These are phyloP conservation scores for Multifurca ochricompacta DNA, from an alignment of 768 basidiomycete genomes.

Conservation along the genomic window DNA sequence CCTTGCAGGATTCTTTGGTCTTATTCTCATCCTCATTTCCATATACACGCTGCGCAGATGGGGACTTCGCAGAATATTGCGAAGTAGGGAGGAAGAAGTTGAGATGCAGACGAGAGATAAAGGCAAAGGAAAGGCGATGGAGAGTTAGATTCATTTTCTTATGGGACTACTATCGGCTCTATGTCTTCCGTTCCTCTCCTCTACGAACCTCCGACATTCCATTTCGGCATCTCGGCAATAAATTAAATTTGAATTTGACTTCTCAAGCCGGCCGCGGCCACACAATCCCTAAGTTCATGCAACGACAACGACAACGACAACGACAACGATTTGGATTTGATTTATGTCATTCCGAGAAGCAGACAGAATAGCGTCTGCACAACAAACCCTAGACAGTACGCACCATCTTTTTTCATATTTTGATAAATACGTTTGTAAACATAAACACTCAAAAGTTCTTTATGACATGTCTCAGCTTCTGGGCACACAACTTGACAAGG, in stretches of 20 bases:
- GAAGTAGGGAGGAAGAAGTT: neutral
- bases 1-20: conserved; percentile 22
- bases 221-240: neutral
- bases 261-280: too few relatives aligned
- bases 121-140: neutral
- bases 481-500: conserved; percentile 82
- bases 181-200: neutral
- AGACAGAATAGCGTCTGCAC: conserved; percentile 24
- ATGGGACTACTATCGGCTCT: neutral
- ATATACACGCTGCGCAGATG: conserved; percentile 6
- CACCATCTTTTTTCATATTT: conserved; percentile 14
- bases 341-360: conserved; percentile 15
- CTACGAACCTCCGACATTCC: neutral
- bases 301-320: neutral
- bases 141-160: neutral
- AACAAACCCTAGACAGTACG: conserved; percentile 32
- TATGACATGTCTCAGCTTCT: conserved; percentile 84
- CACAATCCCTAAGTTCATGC: neutral
- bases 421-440: neutral
- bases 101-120: conserved; percentile 4
- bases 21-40: conserved; percentile 13
- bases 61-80: neutral
- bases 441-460: conserved; percentile 43
- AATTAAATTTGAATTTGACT: neutral
- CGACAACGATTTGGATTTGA: too few relatives aligned